Conservation (phyloP, 352 stramenopile genomes). For the Salisapilia sapeloensis region DNA sequence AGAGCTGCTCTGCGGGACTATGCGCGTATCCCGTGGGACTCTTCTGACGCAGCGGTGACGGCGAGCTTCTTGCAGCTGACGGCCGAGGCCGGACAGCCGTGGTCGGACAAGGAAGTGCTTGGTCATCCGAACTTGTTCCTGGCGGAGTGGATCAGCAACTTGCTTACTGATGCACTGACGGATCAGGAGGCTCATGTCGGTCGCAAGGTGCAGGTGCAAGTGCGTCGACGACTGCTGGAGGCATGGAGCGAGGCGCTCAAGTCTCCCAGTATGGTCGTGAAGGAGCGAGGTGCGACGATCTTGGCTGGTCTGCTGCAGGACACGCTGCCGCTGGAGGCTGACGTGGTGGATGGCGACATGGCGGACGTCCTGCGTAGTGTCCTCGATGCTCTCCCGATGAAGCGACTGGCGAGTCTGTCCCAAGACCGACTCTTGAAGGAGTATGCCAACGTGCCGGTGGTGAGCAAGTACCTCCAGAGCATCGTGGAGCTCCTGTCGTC, state of each 20-base stretch:
- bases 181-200: conserved; percentile 19
- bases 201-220: conserved; percentile 18
- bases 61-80: conserved; percentile 56
- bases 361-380: conserved; percentile 6
- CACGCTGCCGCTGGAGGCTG: conserved; percentile 29
- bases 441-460: conserved; percentile 56
- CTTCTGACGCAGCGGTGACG: conserved; percentile 44
- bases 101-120: conserved; percentile 70
- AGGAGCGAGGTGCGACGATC: conserved; percentile 69
- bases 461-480: conserved; percentile 73
- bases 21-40: conserved; percentile 70
- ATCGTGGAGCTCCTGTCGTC: conserved; percentile 69
- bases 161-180: conserved; percentile 47
- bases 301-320: conserved; percentile 60
- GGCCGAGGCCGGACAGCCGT: conserved; percentile 39
- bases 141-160: conserved; percentile 64
- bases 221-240: conserved; percentile 48
- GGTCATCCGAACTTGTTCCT: conserved; percentile 76
- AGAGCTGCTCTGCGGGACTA: conserved; percentile 61
- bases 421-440: conserved; percentile 64
- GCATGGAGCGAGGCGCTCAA: conserved; percentile 75
- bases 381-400: conserved; percentile 36
- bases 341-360: conserved; percentile 1
- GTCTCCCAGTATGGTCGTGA: conserved; percentile 73
- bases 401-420: conserved; percentile 49